Conservation (phyloP, 140 eudicot species). For the Cichorium intybus region DNA sequence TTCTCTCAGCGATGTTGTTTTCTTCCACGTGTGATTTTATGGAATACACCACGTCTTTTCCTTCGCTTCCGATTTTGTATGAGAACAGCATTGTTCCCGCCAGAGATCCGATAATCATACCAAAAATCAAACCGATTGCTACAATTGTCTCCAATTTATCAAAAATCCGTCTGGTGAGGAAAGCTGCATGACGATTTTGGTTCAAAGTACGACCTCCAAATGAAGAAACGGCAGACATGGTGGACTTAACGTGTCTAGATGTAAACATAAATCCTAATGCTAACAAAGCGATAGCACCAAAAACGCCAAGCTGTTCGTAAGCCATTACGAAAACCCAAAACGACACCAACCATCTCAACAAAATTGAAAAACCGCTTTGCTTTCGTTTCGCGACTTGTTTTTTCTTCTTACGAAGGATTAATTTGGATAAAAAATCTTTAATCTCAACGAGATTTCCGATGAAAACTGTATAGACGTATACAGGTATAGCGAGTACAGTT, state of each 20-base stretch:
- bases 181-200: conserved; percentile 36
- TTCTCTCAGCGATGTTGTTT: conserved; percentile 75
- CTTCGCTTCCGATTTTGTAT: conserved; percentile 81
- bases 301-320: conserved; percentile 61
- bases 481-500: conserved; percentile 75
- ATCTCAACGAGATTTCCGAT: conserved; percentile 70
- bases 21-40: conserved; percentile 73
- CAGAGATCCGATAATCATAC: conserved; percentile 69
- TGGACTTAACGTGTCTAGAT: conserved; percentile 51
- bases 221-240: conserved; percentile 61
- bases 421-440: conserved; percentile 27
- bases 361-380: conserved; percentile 53
- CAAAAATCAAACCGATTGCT: conserved; percentile 73
- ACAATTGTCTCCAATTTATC: conserved; percentile 68
- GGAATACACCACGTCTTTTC: conserved; percentile 80
- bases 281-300: conserved; percentile 55
- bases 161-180: conserved; percentile 66
- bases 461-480: conserved; percentile 63
- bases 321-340: conserved; percentile 86
- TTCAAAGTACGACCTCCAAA: conserved; percentile 55
- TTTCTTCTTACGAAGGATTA: conserved; percentile 16
- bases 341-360: conserved; percentile 77
- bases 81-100: conserved; percentile 62
- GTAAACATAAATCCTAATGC: conserved; percentile 76
- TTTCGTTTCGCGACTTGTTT: conserved; percentile 8